Base-by-base conservation (phyloP, 2,329 filamentous ascomycete genomes). In the Dothideomycetidae sp. region DNA sequence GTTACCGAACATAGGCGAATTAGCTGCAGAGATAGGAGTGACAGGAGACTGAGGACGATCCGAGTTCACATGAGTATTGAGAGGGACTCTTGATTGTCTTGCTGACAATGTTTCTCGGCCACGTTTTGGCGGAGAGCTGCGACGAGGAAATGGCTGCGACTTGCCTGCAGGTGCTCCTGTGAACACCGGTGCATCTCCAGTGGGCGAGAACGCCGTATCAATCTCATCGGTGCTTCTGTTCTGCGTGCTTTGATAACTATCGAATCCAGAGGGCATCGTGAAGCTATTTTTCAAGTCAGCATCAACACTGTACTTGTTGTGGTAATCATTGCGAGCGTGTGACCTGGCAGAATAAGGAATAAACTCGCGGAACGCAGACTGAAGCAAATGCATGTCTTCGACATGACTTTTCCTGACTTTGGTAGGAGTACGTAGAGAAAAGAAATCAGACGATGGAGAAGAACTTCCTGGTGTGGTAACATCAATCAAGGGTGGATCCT, bases 211-310 rank as follows among this genome's bases (percentile, higher is more conserved):
- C 17, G 60, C 63, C 35, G 63, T 63, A 41, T 66, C 66, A 51
- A 67, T 66, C 42, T 58, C 59, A 40, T 67, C 64, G 31, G 61
- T 58, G 43, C 64, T 68, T 41, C 56, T 55, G 44, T 60, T 66
- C 44, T 64, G 63, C 48, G 56, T 56, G 12, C 48, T 48, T 13
- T 47, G 31, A 37, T 45, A 44, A 5, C 39, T 43, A 19, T 46
- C 39, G 29, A 44, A 29, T 29, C 48, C 41, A 43, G 50, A 41
- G 9, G 50, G 49, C 30, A 52, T 48, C 3, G 45, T 46, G 46
- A 58, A 58, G 42, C 55, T 53, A 42, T 50, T 40, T 29, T 28
- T 21, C 3, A 28, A n/a, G 38, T 43, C 42, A 43, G 42, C 38
- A 33, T 31, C 15, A 15, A 28, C 23, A 28, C 9, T 31, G 29